Evolutionary conservation across 805 yeast genomes (phyloP).

Genomic region (Yamadazyma laniorum): DNA sequence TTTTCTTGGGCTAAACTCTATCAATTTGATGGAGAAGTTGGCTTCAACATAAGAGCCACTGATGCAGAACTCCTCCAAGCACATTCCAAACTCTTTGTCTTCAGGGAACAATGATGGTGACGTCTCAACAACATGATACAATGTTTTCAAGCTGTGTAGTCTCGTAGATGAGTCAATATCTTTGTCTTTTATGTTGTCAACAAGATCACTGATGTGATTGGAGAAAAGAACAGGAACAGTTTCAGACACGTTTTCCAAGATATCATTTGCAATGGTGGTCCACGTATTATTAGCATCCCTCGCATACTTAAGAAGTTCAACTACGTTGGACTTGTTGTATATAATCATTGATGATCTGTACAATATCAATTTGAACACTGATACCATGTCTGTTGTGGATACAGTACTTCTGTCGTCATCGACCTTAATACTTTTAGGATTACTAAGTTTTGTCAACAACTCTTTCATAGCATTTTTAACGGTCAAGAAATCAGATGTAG

Average conservation of each 20-base stretch:
- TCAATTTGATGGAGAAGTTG: conserved; percentile 58
- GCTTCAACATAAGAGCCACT: conserved; percentile 61
- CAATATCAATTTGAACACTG: conserved; percentile 54
- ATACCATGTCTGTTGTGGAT: conserved; percentile 48
- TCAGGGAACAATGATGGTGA: conserved; percentile 48
- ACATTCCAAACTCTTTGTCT: conserved; percentile 43
- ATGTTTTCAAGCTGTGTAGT: conserved; percentile 52
- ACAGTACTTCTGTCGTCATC: conserved; percentile 28
- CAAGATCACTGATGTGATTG: conserved; percentile 53
- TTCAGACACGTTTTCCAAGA: conserved; percentile 58
- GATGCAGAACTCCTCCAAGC: conserved; percentile 45
- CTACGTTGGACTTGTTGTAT: conserved; percentile 64
- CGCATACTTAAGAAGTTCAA: conserved; percentile 48
- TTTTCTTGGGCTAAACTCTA: conserved; percentile 47
- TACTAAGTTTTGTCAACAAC: conserved; percentile 52
- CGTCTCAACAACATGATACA: conserved; percentile 55
- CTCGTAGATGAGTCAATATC: conserved; percentile 13
- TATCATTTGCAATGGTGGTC: conserved; percentile 43
- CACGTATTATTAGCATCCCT: conserved; percentile 32
- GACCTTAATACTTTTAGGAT: conserved; percentile 46
- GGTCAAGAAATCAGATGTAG: conserved; percentile 59
- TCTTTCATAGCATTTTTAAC: conserved; percentile 65
- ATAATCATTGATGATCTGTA: conserved; percentile 60
- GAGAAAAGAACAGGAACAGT: conserved; percentile 64
- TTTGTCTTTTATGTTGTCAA: conserved; percentile 29